Conservation (phyloP, 2,329 filamentous ascomycete genomes). For the Xylariaceae sp. region DNA sequence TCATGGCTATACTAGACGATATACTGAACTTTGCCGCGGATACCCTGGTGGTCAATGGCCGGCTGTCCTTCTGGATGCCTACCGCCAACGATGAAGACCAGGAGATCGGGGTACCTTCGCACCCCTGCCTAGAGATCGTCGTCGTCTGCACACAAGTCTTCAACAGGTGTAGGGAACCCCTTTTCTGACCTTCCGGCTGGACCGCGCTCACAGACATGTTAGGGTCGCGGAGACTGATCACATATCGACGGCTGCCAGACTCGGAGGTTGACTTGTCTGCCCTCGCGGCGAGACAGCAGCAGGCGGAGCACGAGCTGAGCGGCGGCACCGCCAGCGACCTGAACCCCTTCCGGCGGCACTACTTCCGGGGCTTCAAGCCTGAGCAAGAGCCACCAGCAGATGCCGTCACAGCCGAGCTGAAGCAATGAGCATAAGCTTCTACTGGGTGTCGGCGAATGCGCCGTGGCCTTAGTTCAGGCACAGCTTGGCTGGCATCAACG, state of each 20-base stretch:
- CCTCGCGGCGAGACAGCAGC: conserved; percentile 27
- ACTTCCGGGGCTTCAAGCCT: conserved; percentile 48
- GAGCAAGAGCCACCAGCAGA: too few relatives aligned
- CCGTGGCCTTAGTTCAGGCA: too few relatives aligned
- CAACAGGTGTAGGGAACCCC: conserved; percentile 62
- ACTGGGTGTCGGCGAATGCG: too few relatives aligned
- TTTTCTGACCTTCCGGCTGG: background rate
- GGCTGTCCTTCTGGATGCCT: conserved; percentile 95
- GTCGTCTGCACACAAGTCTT: conserved; percentile 79
- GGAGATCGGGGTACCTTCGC: conserved; percentile 68
- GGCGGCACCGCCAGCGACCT: conserved; percentile 51
- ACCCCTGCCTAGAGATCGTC: conserved; percentile 67
- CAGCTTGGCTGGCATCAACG: too few relatives aligned
- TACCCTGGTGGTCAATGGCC: conserved; percentile 69
- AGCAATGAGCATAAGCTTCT: too few relatives aligned
- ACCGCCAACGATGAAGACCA: conserved; percentile 73
- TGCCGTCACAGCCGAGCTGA: too few relatives aligned
- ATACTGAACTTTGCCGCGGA: conserved; percentile 74
- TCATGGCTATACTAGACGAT: conserved; percentile 82
- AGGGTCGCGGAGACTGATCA: conserved; percentile 86
- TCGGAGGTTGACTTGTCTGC: conserved; percentile 40
- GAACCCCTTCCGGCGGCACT: conserved; percentile 52
- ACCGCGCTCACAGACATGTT: conserved; percentile 9
- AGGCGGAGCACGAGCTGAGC: conserved; percentile 19
- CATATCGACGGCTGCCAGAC: conserved; percentile 67